These are phyloP conservation scores for Zygosaccharomyces siamensis DNA, from an alignment of 805 yeast genomes.

Conservation along the genomic window DNA sequence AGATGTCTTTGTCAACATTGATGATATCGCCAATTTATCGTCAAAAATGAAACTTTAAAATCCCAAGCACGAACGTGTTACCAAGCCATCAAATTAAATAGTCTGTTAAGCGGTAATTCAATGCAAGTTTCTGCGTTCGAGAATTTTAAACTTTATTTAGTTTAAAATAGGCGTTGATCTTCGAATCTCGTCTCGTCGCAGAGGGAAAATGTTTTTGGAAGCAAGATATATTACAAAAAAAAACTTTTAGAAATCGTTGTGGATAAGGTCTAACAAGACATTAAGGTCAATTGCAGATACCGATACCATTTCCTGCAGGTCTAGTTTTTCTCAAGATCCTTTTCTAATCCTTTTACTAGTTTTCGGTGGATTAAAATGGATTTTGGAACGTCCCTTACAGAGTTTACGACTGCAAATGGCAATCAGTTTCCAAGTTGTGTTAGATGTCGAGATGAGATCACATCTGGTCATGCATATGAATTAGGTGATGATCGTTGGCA, in stretches of 20 bases:
- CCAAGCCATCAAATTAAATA: neutral
- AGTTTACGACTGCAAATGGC: constrained; percentile 1
- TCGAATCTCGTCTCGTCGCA: constrained; percentile 3
- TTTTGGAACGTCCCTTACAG: constrained; percentile 3
- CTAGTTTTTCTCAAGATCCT: neutral
- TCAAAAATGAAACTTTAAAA: too few relatives aligned
- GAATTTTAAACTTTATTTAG: neutral
- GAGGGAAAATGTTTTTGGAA: constrained; percentile 3
- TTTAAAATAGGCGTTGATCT: constrained; percentile 1
- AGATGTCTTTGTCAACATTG: too few relatives aligned
- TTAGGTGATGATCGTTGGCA: constrained; percentile 96
- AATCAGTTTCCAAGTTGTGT: constrained; percentile 34
- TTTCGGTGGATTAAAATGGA: neutral
- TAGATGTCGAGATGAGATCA: constrained; percentile 50
- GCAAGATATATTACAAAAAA: neutral
- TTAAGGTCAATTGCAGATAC: neutral
- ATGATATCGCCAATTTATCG: too few relatives aligned
- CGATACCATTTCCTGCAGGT: neutral
- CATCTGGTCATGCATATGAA: constrained; percentile 93
- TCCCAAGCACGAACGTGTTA: too few relatives aligned
- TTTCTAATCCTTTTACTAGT: neutral
- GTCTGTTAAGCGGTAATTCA: neutral
- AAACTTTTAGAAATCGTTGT: neutral
- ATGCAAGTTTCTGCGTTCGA: neutral
- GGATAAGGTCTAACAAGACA: neutral